Percentiles rank a stretch among this genome's conserved stretches.
These are phyloP conservation scores for Asterella californica DNA, from an alignment of 225 moss, liverwort and hornwort species.

Conservation along the genomic window DNA sequence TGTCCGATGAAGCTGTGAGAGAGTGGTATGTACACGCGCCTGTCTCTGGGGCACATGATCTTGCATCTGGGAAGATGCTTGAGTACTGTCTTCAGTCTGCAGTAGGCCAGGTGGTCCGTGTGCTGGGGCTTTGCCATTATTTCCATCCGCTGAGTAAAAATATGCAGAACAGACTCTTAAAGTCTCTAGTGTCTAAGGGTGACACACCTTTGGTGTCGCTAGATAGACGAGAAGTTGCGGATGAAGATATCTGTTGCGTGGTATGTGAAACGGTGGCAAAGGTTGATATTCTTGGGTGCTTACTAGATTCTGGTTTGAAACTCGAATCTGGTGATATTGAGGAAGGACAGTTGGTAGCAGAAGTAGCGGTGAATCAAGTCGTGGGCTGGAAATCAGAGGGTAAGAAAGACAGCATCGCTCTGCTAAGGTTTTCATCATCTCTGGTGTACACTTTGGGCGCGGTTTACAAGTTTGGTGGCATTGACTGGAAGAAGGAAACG, in stretches of 20 bases:
- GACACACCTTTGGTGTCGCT: slow-evolving; percentile 37
- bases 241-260: slow-evolving; percentile 32
- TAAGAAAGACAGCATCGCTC: slow-evolving; percentile 26
- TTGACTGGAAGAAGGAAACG: slow-evolving; percentile 21
- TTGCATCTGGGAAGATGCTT: background rate
- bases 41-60: background rate
- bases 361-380: background rate
- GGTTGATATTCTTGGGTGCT: slow-evolving; percentile 24
- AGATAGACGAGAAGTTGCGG: slow-evolving; percentile 32
- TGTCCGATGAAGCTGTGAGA: slow-evolving; percentile 19
- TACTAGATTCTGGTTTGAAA: slow-evolving; percentile 11
- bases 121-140: slow-evolving; percentile 53
- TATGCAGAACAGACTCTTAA: slow-evolving; percentile 44
- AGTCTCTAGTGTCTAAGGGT: slow-evolving; percentile 53
- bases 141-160: slow-evolving; percentile 48
- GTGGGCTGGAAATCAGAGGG: background rate
- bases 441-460: slow-evolving; percentile 50
- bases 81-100: slow-evolving; percentile 50
- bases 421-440: slow-evolving; percentile 48
- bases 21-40: slow-evolving; percentile 18
- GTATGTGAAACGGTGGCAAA: slow-evolving; percentile 38
- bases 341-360: background rate
- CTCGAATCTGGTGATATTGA: background rate
- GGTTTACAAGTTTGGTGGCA: slow-evolving; percentile 48
- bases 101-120: slow-evolving; percentile 45